These are phyloP conservation scores for Russula sp. DNA, from an alignment of 768 basidiomycete species.

Conservation along the genomic window DNA sequence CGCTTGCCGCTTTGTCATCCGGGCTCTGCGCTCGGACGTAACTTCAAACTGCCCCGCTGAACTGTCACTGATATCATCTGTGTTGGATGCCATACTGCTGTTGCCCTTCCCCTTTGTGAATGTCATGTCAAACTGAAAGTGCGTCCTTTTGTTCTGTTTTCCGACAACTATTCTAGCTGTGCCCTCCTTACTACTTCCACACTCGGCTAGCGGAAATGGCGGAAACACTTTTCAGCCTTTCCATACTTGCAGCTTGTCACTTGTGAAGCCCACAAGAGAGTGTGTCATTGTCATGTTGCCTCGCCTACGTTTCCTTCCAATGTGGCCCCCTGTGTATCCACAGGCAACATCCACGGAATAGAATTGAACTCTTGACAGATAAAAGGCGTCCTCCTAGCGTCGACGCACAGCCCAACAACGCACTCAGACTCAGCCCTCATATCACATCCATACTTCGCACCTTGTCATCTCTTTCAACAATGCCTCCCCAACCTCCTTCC, in stretches of 20 bases:
- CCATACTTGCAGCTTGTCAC: not conserved
- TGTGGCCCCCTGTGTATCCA: not conserved
- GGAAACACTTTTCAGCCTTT: not conserved
- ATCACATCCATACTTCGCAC: not conserved
- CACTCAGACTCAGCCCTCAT: not conserved
- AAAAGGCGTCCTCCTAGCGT: not conserved
- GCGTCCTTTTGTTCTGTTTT: not conserved
- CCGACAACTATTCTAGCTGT: not conserved
- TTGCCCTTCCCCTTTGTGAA: not conserved
- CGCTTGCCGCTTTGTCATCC: too few species aligned
- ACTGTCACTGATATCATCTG: too few species aligned
- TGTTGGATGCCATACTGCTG: too few species aligned
- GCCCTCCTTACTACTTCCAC: not conserved
- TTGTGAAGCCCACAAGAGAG: not conserved
- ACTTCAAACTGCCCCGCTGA: too few species aligned
- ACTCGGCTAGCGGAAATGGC: not conserved
- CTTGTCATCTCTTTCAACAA: not conserved
- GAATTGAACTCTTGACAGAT: not conserved
- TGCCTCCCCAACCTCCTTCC: not conserved
- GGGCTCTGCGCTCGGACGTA: too few species aligned
- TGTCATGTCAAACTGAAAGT: not conserved
- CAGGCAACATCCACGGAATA: not conserved
- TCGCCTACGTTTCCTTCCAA: not conserved
- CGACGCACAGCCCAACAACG: not conserved
- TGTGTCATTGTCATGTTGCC: not conserved